Percentiles rank a stretch among this genome's conserved stretches.
Conservation (phyloP, 169 alveolate species). For the Plasmodium vivax region DNA sequence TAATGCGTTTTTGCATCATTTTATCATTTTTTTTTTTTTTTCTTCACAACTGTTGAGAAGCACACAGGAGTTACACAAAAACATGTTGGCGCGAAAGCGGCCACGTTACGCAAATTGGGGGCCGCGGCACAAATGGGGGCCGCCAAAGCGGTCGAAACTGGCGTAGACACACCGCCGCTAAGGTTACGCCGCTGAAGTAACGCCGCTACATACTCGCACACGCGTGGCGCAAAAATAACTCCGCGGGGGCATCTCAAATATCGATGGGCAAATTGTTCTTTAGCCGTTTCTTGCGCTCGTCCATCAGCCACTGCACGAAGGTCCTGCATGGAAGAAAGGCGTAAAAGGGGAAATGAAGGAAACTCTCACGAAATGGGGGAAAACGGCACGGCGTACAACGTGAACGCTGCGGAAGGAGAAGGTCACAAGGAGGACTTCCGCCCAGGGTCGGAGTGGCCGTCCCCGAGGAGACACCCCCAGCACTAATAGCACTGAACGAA, state of each 20-base stretch:
- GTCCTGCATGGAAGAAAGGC: conserved; percentile 54
- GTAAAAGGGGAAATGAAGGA: background rate
- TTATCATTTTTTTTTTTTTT: background rate
- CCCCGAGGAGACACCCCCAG: background rate
- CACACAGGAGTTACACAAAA: background rate
- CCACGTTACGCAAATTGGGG: background rate
- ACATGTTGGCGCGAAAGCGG: background rate
- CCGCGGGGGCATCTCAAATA: background rate
- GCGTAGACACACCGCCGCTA: background rate
- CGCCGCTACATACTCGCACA: background rate
- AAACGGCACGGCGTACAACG: background rate
- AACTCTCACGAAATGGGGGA: background rate
- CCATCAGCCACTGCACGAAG: conserved; percentile 73
- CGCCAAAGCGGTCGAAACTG: background rate
- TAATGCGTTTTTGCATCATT: background rate
- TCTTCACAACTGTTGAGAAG: background rate
- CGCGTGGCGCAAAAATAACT: background rate
- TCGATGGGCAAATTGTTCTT: conserved; percentile 73
- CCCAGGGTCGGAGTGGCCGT: background rate
- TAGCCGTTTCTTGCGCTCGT: conserved; percentile 61
- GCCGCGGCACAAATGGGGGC: background rate
- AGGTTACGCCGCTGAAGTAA: background rate
- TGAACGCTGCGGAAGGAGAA: background rate
- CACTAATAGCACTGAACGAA: background rate
- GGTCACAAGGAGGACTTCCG: background rate